A percentile compares a stretch with the other conserved stretches of the same genome.
phyloP scores from a whole-genome alignment of 306 rosid species.

The Begonia fuchsioides region DNA sequence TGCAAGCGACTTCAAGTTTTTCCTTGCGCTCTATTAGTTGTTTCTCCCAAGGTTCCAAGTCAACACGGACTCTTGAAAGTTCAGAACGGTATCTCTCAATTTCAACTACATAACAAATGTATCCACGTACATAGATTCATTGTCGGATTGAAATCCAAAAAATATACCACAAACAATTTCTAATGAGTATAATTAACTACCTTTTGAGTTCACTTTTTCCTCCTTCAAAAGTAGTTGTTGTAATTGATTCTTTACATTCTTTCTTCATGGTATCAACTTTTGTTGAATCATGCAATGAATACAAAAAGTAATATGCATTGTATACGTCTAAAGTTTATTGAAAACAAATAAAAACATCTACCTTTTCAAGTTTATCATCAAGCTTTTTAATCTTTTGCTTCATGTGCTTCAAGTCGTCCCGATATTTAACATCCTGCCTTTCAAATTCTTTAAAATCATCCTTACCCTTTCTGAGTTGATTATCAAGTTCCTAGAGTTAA shows the following conservation, averaged over 20 bases:
- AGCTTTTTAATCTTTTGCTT: constrained; percentile 78
- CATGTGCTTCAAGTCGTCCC: constrained; percentile 79
- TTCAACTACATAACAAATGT: constrained; percentile 50
- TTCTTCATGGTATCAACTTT: constrained; percentile 41
- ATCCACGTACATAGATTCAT: constrained; percentile 4
- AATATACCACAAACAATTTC: background rate
- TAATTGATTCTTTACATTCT: constrained; percentile 61
- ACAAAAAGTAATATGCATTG: constrained; percentile 7
- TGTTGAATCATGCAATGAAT: constrained; percentile 53
- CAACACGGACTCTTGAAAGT: constrained; percentile 74
- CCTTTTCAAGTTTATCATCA: constrained; percentile 78
- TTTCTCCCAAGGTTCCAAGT: constrained; percentile 93
- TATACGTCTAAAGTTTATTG: background rate
- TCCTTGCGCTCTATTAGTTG: constrained; percentile 85
- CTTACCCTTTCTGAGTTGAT: constrained; percentile 63
- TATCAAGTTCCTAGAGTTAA: constrained; percentile 55
- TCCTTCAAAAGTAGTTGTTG: constrained; percentile 57
- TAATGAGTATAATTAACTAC: constrained; percentile 15
- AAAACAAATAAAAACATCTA: constrained; percentile 9
- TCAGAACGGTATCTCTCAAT: constrained; percentile 64
- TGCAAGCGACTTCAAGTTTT: constrained; percentile 67
- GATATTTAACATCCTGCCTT: constrained; percentile 80
- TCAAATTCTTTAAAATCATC: constrained; percentile 92
- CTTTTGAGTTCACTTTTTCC: constrained; percentile 65
- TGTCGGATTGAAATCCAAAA: background rate